phyloP scores from a whole-genome alignment of 139 green algal species.

The Penium margaritaceum region DNA sequence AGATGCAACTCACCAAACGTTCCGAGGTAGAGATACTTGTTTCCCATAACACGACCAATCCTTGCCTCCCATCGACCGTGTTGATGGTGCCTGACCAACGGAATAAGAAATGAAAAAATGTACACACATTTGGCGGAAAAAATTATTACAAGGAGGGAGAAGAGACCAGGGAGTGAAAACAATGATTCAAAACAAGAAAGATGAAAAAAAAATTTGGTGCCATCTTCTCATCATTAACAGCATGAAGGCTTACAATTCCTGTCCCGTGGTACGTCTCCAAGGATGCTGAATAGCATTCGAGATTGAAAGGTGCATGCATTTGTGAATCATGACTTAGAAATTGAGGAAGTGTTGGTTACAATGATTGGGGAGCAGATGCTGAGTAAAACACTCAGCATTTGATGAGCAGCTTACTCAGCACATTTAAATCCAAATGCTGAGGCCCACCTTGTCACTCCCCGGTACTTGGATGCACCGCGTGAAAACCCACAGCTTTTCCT shows the following conservation, averaged over 20 bases:
- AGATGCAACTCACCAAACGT: constrained; percentile 52
- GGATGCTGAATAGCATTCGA: too few species aligned
- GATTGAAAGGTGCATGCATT: too few species aligned
- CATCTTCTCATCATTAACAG: too few species aligned
- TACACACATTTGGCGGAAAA: not conserved
- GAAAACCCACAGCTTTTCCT: constrained; percentile 36
- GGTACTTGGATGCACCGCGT: constrained; percentile 35
- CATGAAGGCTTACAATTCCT: too few species aligned
- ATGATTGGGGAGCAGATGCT: too few species aligned
- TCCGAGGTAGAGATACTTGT: constrained; percentile 69
- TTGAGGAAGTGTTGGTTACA: too few species aligned
- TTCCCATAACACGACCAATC: constrained; percentile 61
- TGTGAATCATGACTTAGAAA: too few species aligned
- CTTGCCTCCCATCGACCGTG: constrained; percentile 76
- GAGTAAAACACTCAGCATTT: too few species aligned
- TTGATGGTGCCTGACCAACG: constrained; percentile 18
- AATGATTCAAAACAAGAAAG: not conserved
- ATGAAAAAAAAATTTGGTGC: not conserved
- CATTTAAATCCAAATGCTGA: not conserved
- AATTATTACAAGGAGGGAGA: too few species aligned
- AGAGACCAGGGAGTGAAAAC: too few species aligned
- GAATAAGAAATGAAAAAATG: not conserved
- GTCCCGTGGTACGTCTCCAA: too few species aligned
- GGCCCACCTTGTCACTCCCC: constrained; percentile 35
- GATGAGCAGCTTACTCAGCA: too few species aligned